Base-by-base conservation (phyloP, 2,329 filamentous ascomycete species). In the Ascochyta koolunga region DNA sequence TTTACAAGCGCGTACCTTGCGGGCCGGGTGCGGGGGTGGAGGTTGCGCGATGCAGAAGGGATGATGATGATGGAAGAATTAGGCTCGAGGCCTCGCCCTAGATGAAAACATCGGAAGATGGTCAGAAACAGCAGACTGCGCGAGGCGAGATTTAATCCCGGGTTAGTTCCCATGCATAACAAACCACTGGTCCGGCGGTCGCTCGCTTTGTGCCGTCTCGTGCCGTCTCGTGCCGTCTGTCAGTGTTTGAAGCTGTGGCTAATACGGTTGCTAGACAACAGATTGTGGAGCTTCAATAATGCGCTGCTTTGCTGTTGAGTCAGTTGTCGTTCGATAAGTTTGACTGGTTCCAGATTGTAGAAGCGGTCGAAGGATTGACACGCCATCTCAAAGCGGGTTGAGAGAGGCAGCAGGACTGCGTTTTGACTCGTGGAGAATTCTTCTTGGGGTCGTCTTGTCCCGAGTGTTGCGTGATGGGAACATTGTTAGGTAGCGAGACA, bases 211-310 rank as follows among this genome's bases (percentile, higher is more conserved):
- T 54, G 45, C 51, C 51, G 51, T 48, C 40, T 54, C 45, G 41
- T 50, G 51, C 51, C 51, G 51, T 31, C 36, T 41, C 45, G 41
- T 50, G 51, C 51, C 51, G 51, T 31, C 36, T 41, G 51, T 40
- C 39, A 49, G 31, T 32, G 19, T 54, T 40, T 25, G 5, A 24
- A 27, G 27, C 33, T 48, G 51, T 54, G 15, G 51, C 51, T 54
- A 54, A 45, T n/a, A n/a, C n/a, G 39, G 39, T 36, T 54, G 45
- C 51, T 54, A 54, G 18, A 40, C 10, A 49, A 11, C 35, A 44
- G 51, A 13, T 16, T 44, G 51, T 54, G 51, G 51, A 50, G 51
- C 45, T 36, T 50, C 51, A 54, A 54, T 54, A 54, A 41, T 45
- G 40, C 40, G 46, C 36, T 18, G 36, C 51, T 32, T 40, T 49